Evolutionary conservation across 768 basidiomycete genomes (phyloP), one percentile per base, ranked within the genome.

Genomic region (Boletus reticulatus): DNA sequence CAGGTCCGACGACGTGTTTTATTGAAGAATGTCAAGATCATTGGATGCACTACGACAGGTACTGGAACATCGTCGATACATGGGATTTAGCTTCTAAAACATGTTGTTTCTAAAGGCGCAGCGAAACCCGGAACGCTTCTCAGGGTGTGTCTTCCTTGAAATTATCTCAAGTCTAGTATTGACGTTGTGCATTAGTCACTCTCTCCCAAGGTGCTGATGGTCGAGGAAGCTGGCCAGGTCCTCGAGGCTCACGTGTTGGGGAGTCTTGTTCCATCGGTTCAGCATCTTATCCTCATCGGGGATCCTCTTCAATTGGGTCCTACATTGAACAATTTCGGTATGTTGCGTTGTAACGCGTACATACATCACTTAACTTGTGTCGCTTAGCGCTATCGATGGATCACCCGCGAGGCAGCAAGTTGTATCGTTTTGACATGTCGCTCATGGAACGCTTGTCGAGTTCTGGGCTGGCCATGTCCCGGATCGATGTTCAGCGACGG

Each of bases 201-300:
- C 65, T n/a, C n/a, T 6, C 88, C 88, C 0, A 78, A 76, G 34
- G 80, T 89, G 0, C 65, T 90, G 45, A 71, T 92, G 46, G 85
- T 92, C 0, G 89, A 92, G 67, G 90, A 92, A 65, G 89, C 90
- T 0, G 90, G 89, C 0, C 89, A 92, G 69, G 87, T 91, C 2
- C 76, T 92, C 29, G 89, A 92, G 69, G 85, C 89, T 4, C 89
- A 92, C 58, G 77, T 91, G 16, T 67, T 91, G 6, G 81, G 80
- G 4, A 80, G 78, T 37, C 74, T 90, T 1, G 87, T 88, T 3
- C 77, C 79, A 0, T 81, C 84, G 4, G 78, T 91, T 0, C 78
- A 90, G 55, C 89, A 92, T 38, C 73, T 92, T 20, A 89, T 92
- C 54, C 74, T 85, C 42, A 90, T 92, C n/a, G 90, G 90, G 0